These are phyloP conservation scores for Arthonia radiata DNA, from an alignment of 495 filamentous ascomycete species.

Conservation along the genomic window DNA sequence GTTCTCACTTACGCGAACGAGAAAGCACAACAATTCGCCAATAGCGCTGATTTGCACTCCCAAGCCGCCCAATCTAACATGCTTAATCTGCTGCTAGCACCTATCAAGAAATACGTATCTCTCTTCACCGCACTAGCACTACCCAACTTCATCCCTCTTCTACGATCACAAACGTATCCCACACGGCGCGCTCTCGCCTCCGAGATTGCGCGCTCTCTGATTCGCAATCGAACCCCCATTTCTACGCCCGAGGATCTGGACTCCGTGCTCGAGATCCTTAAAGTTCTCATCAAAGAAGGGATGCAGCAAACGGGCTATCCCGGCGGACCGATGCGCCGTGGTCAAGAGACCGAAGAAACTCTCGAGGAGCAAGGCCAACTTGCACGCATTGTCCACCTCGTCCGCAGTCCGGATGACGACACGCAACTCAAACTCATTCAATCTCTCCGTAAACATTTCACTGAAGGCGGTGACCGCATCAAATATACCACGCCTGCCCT, in stretches of 20 bases:
- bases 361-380: constrained; percentile 95
- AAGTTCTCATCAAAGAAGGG: constrained; percentile 81
- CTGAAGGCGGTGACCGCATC: constrained; percentile 83
- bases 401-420: constrained; percentile 64
- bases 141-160: constrained; percentile 70
- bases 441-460: constrained; percentile 62
- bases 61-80: constrained; percentile 68
- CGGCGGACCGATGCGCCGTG: constrained; percentile 42
- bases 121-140: constrained; percentile 83
- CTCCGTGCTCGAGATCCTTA: constrained; percentile 64
- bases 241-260: constrained; percentile 56
- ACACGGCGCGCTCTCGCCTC: constrained; percentile 77
- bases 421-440: constrained; percentile 89
- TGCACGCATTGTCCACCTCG: constrained; percentile 70
- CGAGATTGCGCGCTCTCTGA: constrained; percentile 52
- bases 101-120: constrained; percentile 69
- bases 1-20: constrained; percentile 68
- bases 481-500: constrained; percentile 86
- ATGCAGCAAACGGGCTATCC: constrained; percentile 67
- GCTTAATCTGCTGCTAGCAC: constrained; percentile 63
- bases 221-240: constrained; percentile 59
- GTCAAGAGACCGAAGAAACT: constrained; percentile 71
- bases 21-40: constrained; percentile 73
- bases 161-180: constrained; percentile 79
- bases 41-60: constrained; percentile 84